Evolutionary conservation across 306 rosid species (phyloP), one percentile per base, ranked within the genome.

Genomic region (Lotus japonicus): DNA sequence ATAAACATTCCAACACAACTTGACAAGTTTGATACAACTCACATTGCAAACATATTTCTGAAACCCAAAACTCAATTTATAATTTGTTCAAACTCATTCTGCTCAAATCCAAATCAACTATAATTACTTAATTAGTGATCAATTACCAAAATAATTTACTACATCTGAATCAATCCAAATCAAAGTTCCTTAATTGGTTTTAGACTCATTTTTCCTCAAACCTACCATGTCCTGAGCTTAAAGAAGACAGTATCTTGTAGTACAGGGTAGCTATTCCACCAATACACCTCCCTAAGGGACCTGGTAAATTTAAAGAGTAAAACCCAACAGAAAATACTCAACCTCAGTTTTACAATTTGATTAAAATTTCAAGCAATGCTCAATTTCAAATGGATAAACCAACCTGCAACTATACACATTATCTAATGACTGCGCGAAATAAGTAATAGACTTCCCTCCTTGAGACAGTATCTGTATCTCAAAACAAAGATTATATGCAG

Each of bases 341-440:
- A 43, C 50, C 65, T 64, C 39, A 48, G 59, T 36, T 58, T 66
- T 46, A 66, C 50, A 70, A 45, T 31, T 45, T 19, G 41, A 48
- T 66, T 10, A 67, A 14, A 66, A 49, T 58, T 66, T 11, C 39
- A 53, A 67, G 28, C 68, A 61, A 51, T 46, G 15, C 10, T 57
- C 43, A 62, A 44, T 46, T 73, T 68, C 64, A 64, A 66, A 61
- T 55, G 61, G 55, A 61, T 61, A 54, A 54, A 61, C 31, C 79
- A 73, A 60, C 42, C 79, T 46, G 63, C 52, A 55, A 13, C 83
- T 68, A 73, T 68, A 68, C 76, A 73, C 15, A 68, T 41, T 31
- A 66, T 67, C 68, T 54, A 33, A 61, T 16, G 48, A 66, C 74
- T 6, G 58, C 6, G 13, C 7, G 31, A 67, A 50, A 48, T 46